Percentiles rank a stretch among this genome's conserved stretches.
Conservation (phyloP, 169 alveolate genomes). For the Plasmodium cynomolgi region DNA sequence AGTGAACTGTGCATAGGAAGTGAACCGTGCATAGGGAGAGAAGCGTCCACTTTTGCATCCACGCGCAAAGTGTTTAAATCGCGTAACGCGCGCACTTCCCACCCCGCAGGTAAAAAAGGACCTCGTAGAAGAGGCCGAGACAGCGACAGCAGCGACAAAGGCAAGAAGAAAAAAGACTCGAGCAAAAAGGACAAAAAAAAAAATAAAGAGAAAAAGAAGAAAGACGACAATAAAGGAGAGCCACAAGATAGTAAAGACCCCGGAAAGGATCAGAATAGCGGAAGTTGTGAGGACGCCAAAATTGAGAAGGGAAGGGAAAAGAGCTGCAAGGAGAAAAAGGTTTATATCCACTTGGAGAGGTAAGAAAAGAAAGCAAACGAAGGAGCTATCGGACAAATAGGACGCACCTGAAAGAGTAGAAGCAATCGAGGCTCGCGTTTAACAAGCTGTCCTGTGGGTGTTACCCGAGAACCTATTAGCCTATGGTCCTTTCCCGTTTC, state of each 20-base stretch:
- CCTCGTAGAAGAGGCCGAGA: background rate
- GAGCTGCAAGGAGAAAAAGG: constrained; percentile 33
- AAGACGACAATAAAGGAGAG: background rate
- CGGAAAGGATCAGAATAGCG: background rate
- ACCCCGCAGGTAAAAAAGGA: constrained; percentile 1
- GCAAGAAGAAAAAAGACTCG: constrained; percentile 1
- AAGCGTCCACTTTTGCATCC: background rate
- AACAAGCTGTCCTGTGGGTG: background rate
- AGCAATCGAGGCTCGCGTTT: background rate
- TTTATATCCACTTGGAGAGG: constrained; percentile 60
- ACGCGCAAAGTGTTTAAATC: background rate
- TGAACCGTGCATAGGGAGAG: background rate
- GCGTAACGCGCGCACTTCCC: background rate
- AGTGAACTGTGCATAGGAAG: no score
- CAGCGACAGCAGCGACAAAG: constrained; percentile 20
- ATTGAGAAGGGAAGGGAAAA: constrained; percentile 22
- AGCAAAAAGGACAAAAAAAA: background rate
- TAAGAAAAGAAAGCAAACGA: constrained; percentile 1
- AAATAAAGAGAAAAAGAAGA: background rate
- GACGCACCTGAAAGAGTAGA: background rate
- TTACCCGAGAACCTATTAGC: background rate
- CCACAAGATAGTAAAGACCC: background rate
- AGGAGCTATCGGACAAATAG: background rate
- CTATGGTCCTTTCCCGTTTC: background rate
- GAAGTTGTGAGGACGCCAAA: background rate